Evolutionary conservation across 2,329 filamentous ascomycete species (phyloP).

Genomic region (Exophiala alcalophila): DNA sequence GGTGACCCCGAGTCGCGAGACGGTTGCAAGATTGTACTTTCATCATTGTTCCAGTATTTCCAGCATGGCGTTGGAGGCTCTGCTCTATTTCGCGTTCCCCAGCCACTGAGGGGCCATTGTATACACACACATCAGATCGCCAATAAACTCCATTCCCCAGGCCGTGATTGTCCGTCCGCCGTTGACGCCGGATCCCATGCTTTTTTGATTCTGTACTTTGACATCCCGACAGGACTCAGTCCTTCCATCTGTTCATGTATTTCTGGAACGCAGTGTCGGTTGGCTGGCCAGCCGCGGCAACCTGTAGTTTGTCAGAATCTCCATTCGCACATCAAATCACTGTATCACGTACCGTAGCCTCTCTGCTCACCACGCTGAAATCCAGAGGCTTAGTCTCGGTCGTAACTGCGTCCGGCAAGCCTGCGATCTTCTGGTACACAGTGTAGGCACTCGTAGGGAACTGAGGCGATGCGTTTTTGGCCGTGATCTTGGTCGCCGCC

Average conservation of each 20-base stretch:
- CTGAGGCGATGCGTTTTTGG: constrained; percentile 48
- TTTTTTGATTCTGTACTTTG: constrained; percentile 9
- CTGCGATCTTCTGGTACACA: constrained; percentile 43
- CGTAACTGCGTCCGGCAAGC: constrained; percentile 48
- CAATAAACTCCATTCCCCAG: constrained; percentile 22
- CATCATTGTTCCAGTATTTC: constrained; percentile 9
- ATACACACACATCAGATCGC: constrained; percentile 6
- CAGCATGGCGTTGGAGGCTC: constrained; percentile 27
- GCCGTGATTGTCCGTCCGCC: neutral
- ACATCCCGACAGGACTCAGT: constrained; percentile 39
- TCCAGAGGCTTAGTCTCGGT: constrained; percentile 55
- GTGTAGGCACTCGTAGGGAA: constrained; percentile 56
- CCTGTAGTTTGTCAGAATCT: too few species aligned
- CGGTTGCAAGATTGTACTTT: constrained; percentile 1
- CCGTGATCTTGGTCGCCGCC: constrained; percentile 59
- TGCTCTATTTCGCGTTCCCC: neutral
- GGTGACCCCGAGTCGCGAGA: constrained; percentile 40
- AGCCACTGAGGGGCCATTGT: neutral
- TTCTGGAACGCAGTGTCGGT: constrained; percentile 53
- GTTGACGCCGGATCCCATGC: constrained; percentile 9
- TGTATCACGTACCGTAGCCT: constrained; percentile 62
- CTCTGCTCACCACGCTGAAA: constrained; percentile 50
- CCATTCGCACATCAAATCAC: too few species aligned
- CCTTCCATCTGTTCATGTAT: constrained; percentile 59
- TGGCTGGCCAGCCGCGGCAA: constrained; percentile 51